Evolutionary conservation across 768 basidiomycete genomes (phyloP).

Genomic region (Pulveroboletus sp.): DNA sequence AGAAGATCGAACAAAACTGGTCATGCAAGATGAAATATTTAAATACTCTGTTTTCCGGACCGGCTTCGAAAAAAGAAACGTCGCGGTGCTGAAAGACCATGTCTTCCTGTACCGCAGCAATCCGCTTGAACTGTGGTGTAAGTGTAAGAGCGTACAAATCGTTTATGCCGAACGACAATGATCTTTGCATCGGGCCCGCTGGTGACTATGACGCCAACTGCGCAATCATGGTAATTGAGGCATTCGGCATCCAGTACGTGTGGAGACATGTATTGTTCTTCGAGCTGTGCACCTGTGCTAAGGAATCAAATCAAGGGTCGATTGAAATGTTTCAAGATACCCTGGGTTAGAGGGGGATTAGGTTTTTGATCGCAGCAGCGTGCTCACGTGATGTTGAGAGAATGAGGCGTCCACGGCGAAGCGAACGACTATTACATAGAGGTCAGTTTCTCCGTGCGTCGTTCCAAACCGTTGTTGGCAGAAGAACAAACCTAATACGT

Average conservation of each 20-base stretch:
- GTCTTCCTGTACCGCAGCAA: constrained; percentile 52
- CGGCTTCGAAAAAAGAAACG: constrained; percentile 42
- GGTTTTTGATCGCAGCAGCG: background rate
- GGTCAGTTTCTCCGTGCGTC: too few species aligned
- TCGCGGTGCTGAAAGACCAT: constrained; percentile 48
- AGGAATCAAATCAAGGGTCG: background rate
- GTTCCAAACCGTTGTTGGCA: too few species aligned
- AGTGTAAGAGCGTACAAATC: constrained; percentile 41
- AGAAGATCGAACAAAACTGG: constrained; percentile 35
- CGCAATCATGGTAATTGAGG: constrained; percentile 21
- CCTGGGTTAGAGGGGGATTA: too few species aligned
- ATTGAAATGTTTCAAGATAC: too few species aligned
- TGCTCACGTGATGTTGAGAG: constrained; percentile 46
- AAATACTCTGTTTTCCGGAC: constrained; percentile 39
- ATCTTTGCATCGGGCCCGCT: constrained; percentile 40
- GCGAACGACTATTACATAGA: constrained; percentile 22
- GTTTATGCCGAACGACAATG: constrained; percentile 54
- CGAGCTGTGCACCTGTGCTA: constrained; percentile 26
- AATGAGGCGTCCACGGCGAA: constrained; percentile 37
- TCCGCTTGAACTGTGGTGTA: constrained; percentile 49
- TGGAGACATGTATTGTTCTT: constrained; percentile 34
- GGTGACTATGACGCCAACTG: constrained; percentile 36
- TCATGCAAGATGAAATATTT: constrained; percentile 27
- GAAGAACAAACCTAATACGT: constrained; percentile 27
- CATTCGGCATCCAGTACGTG: constrained; percentile 28